Evolutionary conservation across 2,329 filamentous ascomycete species (phyloP), one percentile per base, ranked within the genome.

Genomic region (Zasmidium cellare): DNA sequence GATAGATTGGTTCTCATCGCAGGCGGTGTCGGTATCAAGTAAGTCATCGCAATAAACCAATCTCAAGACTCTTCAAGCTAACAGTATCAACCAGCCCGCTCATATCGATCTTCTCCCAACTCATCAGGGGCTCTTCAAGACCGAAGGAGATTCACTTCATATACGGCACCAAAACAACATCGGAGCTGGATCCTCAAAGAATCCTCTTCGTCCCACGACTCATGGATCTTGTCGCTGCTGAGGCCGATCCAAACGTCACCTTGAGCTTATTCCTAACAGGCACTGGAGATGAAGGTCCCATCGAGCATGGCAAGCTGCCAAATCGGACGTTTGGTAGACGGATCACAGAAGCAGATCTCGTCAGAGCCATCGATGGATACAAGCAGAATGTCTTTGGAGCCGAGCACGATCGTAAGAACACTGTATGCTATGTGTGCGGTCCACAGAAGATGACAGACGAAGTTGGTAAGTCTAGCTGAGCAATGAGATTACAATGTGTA

Each of bases 21-120:
- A 0, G 91, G 90, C 1, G 91, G 91, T 1, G 87, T 96, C 20
- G 91, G 91, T 0, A 87, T 96, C 56, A 96, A 96, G 84, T 85
- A 73, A 62, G 80, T 70, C 23, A 14, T 9, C 44, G 67, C 20
- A 46, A 51, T 20, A 14, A 11, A 9, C 5, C n/a, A 25, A 11
- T 12, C 20, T n/a, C n/a, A n/a, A n/a, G 23, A 18, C 3, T 22
- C 41, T 44, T 12, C 7, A n/a, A n/a, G 20, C 47, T 56, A 22
- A 60, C 44, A n/a, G 12, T 14, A n/a, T 16, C n/a, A 25, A 20
- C n/a, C 31, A 85, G 83, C 67, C 90, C 90, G 0, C 76, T 93
- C 3, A 83, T 91, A 56, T 90, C 89, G 55, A 93, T 93, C 72
- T 76, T 91, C 50, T 80, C 83, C 16, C 81, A 83, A 59, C 76